Evolutionary conservation across 129 eudicot genomes (phyloP), one percentile per base, ranked within the genome.

Genomic region (Ambrosia artemisiifolia): DNA sequence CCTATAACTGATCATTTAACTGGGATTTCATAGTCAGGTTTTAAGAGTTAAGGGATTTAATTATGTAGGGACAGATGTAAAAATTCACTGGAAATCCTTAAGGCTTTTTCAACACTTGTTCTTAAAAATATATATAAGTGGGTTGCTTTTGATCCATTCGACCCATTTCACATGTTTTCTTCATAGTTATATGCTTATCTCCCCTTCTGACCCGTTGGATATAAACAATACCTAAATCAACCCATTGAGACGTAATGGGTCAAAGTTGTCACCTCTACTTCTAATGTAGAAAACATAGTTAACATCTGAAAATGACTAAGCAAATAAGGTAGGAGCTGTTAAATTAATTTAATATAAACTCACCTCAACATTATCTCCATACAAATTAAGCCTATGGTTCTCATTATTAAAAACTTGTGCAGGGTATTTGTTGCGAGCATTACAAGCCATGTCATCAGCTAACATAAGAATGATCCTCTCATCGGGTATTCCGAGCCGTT

Each of bases 401-500:
- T 94, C 97, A 76, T 94, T 94, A 83, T 94, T 94, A 79, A 94
- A 94, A 69, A 94, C 99, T 85, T 94, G 99, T 60, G 99, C 99
- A 54, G 99, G 97, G 75, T 90, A 88, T 70, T 90, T 94, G 85
- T 94, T 94, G 46, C 98, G 85, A 44, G 97, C 85, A 85, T 94
- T 94, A 82, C 99, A 94, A 67, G 97, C 99, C 99, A 94, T 94
- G 53, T 94, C 98, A 90, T 94, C 98, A 74, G 98, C 98, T 76
- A 94, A 79, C 98, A 94, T 94, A 49, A 94, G 90, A 71, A 94
- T 94, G 71, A 94, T 94, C 81, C 97, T 86, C 80, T 94, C 98
- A 81, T 94, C 98, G 17, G 98, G 98, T 83, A 94, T 94, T 32
- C 98, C 98, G 66, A 94, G 78, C 54, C 98, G 80, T 67, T 94